Evolutionary conservation across 805 yeast genomes (phyloP), one percentile per base, ranked within the genome.

Genomic region (Candida endomychidarum): DNA sequence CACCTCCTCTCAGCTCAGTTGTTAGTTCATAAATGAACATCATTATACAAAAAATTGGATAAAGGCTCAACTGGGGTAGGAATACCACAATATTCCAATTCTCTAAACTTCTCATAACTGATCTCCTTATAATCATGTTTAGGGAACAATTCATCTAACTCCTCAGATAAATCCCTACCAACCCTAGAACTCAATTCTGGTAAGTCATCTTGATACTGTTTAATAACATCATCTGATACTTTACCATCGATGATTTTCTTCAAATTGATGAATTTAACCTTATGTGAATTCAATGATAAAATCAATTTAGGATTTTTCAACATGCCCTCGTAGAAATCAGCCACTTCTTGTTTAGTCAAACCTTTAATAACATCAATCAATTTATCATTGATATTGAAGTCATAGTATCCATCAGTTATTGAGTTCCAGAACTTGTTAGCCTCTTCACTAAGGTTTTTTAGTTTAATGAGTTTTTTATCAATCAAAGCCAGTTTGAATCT

Each of bases 381-480:
- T 33, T 67, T 63, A 26, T 69, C 75, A 42, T 78, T 70, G 39
- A 76, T 71, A 25, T 70, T 61, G 62, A 88, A 91, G 57, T 91
- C 87, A 55, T 84, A 90, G 60, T 70, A 84, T 5, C 96, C 96
- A 41, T 78, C 72, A 21, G 78, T 76, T 42, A 93, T 83, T 10
- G 78, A 72, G 39, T 74, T 69, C 77, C 88, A 80, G 58, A 77
- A 82, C 51, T 81, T 67, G 8, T 65, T 55, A 35, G 78, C 72
- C 61, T 93, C 98, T 57, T 91, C 96, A 40, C 69, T 65, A 62
- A 90, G 69, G 51, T 88, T 89, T 63, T 86, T 87, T 52, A 77
- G 70, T 51, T 84, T 86, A 53, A 85, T 86, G 29, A 77, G 61
- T 50, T 86, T 80, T 58, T 78, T 77, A 41, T 75, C 73, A 39